These are phyloP conservation scores for Aspergillus aculeatinus DNA, from an alignment of 2,329 filamentous ascomycete genomes.

Conservation along the genomic window DNA sequence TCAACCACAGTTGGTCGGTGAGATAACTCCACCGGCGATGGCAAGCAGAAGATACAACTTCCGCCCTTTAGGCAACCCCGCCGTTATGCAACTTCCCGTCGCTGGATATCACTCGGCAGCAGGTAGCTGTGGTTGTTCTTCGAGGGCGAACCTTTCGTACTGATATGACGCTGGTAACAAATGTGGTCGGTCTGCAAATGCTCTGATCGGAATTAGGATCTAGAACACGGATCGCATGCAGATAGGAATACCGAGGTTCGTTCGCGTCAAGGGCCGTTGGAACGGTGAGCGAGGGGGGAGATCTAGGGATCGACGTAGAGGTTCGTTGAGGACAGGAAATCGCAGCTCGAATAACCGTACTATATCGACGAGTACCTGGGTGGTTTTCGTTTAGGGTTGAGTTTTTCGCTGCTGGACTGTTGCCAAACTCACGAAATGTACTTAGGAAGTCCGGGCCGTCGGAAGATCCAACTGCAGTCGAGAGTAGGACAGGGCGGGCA, in stretches of 20 bases:
- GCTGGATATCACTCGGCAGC: constrained; percentile 19
- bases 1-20: constrained; percentile 22
- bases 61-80: constrained; percentile 30
- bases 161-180: constrained; percentile 3
- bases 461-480: constrained; percentile 12
- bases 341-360: neutral
- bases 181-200: constrained; percentile 6
- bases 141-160: constrained; percentile 8
- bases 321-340: neutral
- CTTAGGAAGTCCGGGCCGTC: constrained; percentile 17
- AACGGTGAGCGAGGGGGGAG: constrained; percentile 17
- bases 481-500: constrained; percentile 9
- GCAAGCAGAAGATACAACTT: constrained; percentile 26
- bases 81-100: constrained; percentile 28
- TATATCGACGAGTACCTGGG: neutral
- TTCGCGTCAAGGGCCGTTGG: constrained; percentile 12
- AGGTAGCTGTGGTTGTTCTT: constrained; percentile 8
- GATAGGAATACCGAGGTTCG: constrained; percentile 10
- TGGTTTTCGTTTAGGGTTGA: neutral
- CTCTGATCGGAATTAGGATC: constrained; percentile 10
- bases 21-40: constrained; percentile 28
- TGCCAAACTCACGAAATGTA: constrained; percentile 11
- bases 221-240: constrained; percentile 31
- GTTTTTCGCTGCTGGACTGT: neutral
- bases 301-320: constrained; percentile 9